Conservation (phyloP, 73 alveolate genomes). For the Durusdinium trenchii region DNA sequence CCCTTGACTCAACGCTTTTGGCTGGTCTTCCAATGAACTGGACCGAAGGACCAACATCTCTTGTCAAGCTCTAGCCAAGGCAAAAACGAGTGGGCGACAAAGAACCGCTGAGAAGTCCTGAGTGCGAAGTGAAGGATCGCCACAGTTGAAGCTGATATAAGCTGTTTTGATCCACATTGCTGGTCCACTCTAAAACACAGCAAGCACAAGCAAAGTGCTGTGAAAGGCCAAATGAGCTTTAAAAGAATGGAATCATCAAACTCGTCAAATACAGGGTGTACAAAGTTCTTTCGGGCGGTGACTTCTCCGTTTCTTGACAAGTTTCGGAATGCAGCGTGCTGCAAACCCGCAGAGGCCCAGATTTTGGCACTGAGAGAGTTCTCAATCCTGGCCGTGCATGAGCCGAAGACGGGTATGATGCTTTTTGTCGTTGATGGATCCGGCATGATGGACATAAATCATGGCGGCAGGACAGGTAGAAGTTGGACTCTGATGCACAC, state of each 20-base stretch:
- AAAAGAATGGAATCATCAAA: too few species aligned
- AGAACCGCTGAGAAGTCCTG: constrained; percentile 58
- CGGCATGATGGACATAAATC: background rate
- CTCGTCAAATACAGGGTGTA: too few species aligned
- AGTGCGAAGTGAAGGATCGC: too few species aligned
- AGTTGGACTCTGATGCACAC: constrained; percentile 32
- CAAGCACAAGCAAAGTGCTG: too few species aligned
- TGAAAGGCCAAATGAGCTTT: too few species aligned
- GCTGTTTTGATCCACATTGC: too few species aligned
- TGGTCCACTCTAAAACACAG: too few species aligned
- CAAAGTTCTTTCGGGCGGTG: background rate
- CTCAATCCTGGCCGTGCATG: background rate
- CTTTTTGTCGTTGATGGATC: background rate
- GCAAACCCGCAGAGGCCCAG: constrained; percentile 53
- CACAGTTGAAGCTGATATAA: too few species aligned
- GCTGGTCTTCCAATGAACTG: too few species aligned
- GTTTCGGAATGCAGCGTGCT: constrained; percentile 56
- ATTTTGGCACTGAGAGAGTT: background rate
- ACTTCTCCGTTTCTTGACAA: background rate
- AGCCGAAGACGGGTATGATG: background rate
- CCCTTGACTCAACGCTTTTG: too few species aligned
- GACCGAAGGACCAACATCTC: too few species aligned
- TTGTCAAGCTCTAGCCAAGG: too few species aligned
- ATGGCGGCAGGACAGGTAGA: background rate
- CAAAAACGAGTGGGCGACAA: constrained; percentile 71